phyloP scores from a whole-genome alignment of 352 stramenopile genomes.

The Blastocystis sp. region DNA sequence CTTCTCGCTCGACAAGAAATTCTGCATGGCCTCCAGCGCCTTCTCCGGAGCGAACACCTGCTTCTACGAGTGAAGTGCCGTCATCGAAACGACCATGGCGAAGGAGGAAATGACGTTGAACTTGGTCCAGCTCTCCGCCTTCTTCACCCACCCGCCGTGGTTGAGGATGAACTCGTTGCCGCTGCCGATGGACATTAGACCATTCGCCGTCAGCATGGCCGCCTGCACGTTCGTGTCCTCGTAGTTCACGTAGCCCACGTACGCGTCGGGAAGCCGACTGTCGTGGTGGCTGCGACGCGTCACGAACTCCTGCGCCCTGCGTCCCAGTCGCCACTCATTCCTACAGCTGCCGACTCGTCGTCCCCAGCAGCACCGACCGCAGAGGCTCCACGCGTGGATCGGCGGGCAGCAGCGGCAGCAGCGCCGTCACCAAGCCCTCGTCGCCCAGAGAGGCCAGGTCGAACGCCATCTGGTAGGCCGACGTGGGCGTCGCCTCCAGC shows the following conservation, averaged over 20 bases:
- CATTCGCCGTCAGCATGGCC: constrained; percentile 86
- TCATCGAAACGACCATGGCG: constrained; percentile 83
- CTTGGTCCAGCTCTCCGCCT: constrained; percentile 96
- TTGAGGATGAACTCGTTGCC: constrained; percentile 92
- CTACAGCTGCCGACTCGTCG: constrained; percentile 73
- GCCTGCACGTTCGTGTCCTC: constrained; percentile 89
- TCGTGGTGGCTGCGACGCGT: constrained; percentile 78
- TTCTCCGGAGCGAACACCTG: constrained; percentile 94
- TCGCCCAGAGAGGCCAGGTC: constrained; percentile 91
- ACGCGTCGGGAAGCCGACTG: constrained; percentile 81
- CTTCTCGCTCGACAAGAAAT: constrained; percentile 63
- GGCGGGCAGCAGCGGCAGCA: constrained; percentile 73
- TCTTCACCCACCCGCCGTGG: constrained; percentile 96
- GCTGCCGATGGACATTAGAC: constrained; percentile 90
- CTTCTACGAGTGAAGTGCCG: constrained; percentile 63
- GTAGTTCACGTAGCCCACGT: constrained; percentile 68
- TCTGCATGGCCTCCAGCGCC: constrained; percentile 80
- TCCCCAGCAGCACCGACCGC: constrained; percentile 68
- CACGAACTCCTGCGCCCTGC: constrained; percentile 73
- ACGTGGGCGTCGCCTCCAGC: constrained; percentile 64
- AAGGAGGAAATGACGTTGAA: constrained; percentile 92
- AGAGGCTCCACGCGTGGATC: constrained; percentile 40
- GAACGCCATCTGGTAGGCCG: constrained; percentile 90
- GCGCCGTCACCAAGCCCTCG: constrained; percentile 84
- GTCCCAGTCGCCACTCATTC: neutral